Percentiles rank a stretch among this genome's conserved stretches.
These are phyloP conservation scores for Pseudozyma flocculosa DNA, from an alignment of 1,284 basidiomycete species.

Conservation along the genomic window DNA sequence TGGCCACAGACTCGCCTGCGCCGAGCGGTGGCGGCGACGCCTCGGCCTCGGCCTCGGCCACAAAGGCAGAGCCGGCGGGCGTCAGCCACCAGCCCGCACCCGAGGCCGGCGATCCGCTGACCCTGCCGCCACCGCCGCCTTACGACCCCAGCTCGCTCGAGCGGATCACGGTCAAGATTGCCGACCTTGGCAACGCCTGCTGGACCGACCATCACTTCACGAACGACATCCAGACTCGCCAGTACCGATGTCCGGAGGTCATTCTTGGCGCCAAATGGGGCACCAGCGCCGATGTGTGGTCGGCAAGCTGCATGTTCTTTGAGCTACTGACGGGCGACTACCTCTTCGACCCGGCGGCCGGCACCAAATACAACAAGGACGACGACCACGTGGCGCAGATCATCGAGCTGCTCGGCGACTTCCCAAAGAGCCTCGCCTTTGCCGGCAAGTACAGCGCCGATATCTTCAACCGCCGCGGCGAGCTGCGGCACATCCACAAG, in stretches of 20 bases:
- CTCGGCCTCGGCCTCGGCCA: conserved; percentile 2
- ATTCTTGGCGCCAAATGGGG: conserved; percentile 96
- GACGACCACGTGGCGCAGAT: conserved; percentile 99
- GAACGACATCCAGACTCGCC: conserved; percentile 93
- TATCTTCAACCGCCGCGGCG: conserved; percentile 92
- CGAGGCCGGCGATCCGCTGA: conserved; percentile 63
- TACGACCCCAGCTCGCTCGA: conserved; percentile 68
- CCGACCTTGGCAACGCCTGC: conserved; percentile 91
- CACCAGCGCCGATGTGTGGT: conserved; percentile 92
- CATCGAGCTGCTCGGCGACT: conserved; percentile 90
- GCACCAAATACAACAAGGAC: conserved; percentile 82
- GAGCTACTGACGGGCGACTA: conserved; percentile 84
- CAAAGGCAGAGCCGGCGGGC: conserved; percentile 19
- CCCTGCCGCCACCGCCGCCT: conserved; percentile 63
- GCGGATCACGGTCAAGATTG: conserved; percentile 97
- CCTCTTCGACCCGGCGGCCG: conserved; percentile 83
- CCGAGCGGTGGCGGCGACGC: too few relatives aligned
- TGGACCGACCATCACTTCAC: conserved; percentile 92
- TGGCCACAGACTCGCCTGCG: conserved; percentile 34
- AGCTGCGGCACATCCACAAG: conserved; percentile 91
- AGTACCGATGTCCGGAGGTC: conserved; percentile 96
- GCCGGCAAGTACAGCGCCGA: conserved; percentile 91
- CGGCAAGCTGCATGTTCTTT: conserved; percentile 84
- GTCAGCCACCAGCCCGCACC: conserved; percentile 58
- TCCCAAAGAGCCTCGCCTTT: conserved; percentile 78